Evolutionary conservation across 352 stramenopile species (phyloP).

Genomic region (Pythium rhizo-oryzae): DNA sequence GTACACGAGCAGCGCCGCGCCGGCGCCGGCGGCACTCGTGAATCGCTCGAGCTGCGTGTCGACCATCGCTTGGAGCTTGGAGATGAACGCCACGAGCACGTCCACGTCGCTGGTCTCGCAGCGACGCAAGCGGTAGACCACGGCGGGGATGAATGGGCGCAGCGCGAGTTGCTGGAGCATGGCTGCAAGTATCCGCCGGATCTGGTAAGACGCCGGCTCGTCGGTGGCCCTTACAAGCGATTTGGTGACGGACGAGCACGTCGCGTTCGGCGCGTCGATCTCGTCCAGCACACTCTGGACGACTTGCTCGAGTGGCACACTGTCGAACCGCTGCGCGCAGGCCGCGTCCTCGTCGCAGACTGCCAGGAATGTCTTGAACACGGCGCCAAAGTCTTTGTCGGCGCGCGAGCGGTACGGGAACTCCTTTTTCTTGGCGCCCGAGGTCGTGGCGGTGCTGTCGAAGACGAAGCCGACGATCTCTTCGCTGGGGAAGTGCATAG

Average conservation of each 20-base stretch:
- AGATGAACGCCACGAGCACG: slow-evolving; percentile 45
- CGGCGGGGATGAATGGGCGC: slow-evolving; percentile 65
- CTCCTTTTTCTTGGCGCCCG: slow-evolving; percentile 25
- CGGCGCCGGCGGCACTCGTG: slow-evolving; percentile 10
- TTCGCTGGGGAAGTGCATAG: slow-evolving; percentile 55
- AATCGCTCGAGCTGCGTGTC: slow-evolving; percentile 2
- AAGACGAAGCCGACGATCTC: slow-evolving; percentile 64
- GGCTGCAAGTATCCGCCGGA: slow-evolving; percentile 51
- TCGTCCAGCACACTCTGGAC: slow-evolving; percentile 16
- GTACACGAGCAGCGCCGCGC: slow-evolving; percentile 46
- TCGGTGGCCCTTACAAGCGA: slow-evolving; percentile 11
- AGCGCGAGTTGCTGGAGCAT: slow-evolving; percentile 50
- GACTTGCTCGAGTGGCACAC: slow-evolving; percentile 10
- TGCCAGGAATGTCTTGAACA: slow-evolving; percentile 46
- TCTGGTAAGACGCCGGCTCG: slow-evolving; percentile 41
- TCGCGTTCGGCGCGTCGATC: slow-evolving; percentile 10
- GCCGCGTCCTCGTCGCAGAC: slow-evolving; percentile 39
- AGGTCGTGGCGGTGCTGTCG: slow-evolving; percentile 50
- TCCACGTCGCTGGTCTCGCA: slow-evolving; percentile 48
- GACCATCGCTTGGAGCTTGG: slow-evolving; percentile 19
- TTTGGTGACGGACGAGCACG: background rate
- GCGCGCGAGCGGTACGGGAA: slow-evolving; percentile 24
- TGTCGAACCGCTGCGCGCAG: slow-evolving; percentile 35
- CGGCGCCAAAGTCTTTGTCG: slow-evolving; percentile 37
- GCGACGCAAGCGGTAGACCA: slow-evolving; percentile 59